Conservation (phyloP, 2,329 filamentous ascomycete species). For the Trichophyton verrucosum region DNA sequence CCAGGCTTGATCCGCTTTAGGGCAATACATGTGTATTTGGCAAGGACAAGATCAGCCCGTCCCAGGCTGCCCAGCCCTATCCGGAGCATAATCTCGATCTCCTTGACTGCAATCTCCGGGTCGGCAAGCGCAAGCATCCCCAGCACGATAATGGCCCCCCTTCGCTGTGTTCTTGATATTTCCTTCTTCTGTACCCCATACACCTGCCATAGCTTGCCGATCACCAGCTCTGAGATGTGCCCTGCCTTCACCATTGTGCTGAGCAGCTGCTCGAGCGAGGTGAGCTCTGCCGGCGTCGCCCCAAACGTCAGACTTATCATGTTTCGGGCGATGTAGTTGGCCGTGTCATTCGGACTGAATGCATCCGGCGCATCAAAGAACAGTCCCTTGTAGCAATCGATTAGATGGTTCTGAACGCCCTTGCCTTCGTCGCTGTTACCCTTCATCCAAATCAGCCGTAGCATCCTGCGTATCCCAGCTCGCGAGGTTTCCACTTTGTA, state of each 20-base stretch:
- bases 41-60: conserved; percentile 69
- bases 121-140: conserved; percentile 93
- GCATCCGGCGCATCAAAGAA: conserved; percentile 92
- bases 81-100: conserved; percentile 87
- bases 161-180: conserved; percentile 78
- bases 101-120: conserved; percentile 82
- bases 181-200: conserved; percentile 90
- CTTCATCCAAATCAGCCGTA: conserved; percentile 97
- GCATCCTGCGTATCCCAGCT: conserved; percentile 83
- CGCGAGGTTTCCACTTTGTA: conserved; percentile 94
- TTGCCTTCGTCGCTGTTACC: conserved; percentile 98
- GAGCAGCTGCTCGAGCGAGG: conserved; percentile 84
- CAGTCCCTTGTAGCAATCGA: conserved; percentile 88
- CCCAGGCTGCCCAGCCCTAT: conserved; percentile 77
- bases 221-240: conserved; percentile 70
- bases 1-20: conserved; percentile 82
- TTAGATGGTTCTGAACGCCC: conserved; percentile 89
- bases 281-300: conserved; percentile 85
- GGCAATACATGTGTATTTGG: conserved; percentile 91
- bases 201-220: conserved; percentile 92
- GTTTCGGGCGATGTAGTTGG: conserved; percentile 90
- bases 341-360: conserved; percentile 77
- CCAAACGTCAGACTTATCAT: conserved; percentile 99
- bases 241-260: conserved; percentile 96
- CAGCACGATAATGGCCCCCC: conserved; percentile 88